Percentiles rank a stretch among this genome's conserved stretches.
Conservation (phyloP, 257 asterid genomes). For the Nicotiana obtusifolia region DNA sequence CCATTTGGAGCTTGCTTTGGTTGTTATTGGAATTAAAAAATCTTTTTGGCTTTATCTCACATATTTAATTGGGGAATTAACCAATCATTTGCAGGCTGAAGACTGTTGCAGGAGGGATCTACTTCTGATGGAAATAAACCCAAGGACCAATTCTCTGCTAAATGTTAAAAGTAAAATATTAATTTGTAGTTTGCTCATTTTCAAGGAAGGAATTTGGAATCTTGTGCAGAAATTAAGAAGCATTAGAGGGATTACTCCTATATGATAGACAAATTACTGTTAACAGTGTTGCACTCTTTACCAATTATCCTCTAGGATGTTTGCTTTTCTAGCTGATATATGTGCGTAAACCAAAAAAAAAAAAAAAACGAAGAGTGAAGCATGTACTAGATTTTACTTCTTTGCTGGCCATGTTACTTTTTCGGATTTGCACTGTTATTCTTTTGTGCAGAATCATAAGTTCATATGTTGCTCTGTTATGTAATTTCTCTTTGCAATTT, state of each 20-base stretch:
- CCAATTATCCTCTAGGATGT: not conserved
- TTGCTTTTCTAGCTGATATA: not conserved
- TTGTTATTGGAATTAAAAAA: not conserved
- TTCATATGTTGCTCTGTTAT: not conserved
- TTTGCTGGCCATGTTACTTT: not conserved
- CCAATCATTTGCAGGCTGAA: slow-evolving; percentile 3
- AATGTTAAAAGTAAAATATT: not conserved
- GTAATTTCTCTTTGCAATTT: too few relatives aligned
- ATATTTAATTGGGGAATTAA: not conserved
- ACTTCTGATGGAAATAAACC: not conserved
- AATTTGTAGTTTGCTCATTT: not conserved
- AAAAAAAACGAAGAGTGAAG: too few relatives aligned
- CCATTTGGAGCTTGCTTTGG: not conserved
- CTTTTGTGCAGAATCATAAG: not conserved
- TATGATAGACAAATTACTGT: not conserved
- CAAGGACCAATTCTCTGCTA: not conserved
- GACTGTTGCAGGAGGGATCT: not conserved
- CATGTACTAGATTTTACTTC: not conserved
- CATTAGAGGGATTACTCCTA: not conserved
- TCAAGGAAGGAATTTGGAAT: not conserved
- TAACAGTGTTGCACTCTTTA: not conserved
- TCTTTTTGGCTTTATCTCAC: not conserved
- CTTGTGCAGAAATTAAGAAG: not conserved
- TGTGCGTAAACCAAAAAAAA: too few relatives aligned
- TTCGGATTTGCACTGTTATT: not conserved